Conservation (phyloP, 228 moss, liverwort and hornwort species). For the Sphagnum magellanicum region DNA sequence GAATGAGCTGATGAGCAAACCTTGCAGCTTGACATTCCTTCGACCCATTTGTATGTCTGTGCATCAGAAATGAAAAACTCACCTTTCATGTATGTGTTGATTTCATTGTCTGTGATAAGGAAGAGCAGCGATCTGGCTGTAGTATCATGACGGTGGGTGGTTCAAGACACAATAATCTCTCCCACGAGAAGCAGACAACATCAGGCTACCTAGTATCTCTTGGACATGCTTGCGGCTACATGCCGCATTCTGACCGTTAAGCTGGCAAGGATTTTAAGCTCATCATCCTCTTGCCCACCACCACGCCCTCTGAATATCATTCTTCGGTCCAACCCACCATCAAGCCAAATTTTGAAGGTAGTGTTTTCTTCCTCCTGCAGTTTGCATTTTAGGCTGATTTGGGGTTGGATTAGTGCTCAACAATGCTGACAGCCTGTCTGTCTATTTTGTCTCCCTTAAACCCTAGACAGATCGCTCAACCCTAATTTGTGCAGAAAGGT, state of each 20-base stretch:
- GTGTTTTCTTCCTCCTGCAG: background rate
- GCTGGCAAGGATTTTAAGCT: constrained; percentile 3
- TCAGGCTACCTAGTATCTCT: too few relatives aligned
- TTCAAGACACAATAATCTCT: too few relatives aligned
- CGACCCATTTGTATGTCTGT: too few relatives aligned
- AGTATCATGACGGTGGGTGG: too few relatives aligned
- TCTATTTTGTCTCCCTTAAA: background rate
- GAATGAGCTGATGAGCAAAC: too few relatives aligned
- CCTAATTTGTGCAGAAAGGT: background rate
- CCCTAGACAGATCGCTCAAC: background rate
- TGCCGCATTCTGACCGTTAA: constrained; percentile 11
- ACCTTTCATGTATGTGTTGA: too few relatives aligned
- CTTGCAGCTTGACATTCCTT: too few relatives aligned
- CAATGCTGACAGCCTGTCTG: background rate
- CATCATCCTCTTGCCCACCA: background rate
- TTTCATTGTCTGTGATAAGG: too few relatives aligned
- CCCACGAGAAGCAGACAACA: too few relatives aligned
- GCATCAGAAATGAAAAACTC: too few relatives aligned
- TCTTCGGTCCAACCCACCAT: constrained; percentile 13
- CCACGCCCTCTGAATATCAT: constrained; percentile 10
- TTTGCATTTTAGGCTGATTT: background rate
- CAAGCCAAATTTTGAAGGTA: constrained; percentile 14
- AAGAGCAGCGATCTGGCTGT: too few relatives aligned
- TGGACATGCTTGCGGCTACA: background rate
- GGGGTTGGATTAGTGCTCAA: background rate